phyloP scores from a whole-genome alignment of 2,329 filamentous ascomycete genomes.

The Magnaporthiopsis incrustans region DNA sequence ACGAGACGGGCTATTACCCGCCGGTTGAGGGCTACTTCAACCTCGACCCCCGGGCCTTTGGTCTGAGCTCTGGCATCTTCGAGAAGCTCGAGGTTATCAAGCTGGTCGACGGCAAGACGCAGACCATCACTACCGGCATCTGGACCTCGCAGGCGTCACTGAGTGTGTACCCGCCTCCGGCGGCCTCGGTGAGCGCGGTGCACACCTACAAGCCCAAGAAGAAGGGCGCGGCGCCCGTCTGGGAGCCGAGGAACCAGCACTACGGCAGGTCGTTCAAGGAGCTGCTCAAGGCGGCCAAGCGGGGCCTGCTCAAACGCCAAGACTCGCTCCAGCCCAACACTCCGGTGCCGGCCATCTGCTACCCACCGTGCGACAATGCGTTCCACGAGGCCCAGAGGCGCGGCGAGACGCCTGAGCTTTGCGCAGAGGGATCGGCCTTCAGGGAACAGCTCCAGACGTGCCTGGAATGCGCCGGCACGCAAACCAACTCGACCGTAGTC shows the following conservation, averaged over 20 bases:
- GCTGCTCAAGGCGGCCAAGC: neutral
- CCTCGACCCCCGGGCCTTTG: slow-evolving; percentile 54
- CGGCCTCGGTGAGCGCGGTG: slow-evolving; percentile 8
- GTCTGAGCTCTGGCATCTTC: slow-evolving; percentile 56
- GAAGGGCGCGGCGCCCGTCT: slow-evolving; percentile 7
- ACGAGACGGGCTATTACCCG: slow-evolving; percentile 42
- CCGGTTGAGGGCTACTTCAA: slow-evolving; percentile 53
- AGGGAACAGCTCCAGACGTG: slow-evolving; percentile 27
- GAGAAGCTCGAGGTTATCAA: slow-evolving; percentile 31
- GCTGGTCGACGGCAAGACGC: slow-evolving; percentile 26
- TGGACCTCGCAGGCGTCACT: slow-evolving; percentile 44
- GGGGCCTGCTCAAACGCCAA: slow-evolving; percentile 30
- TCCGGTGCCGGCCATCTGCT: slow-evolving; percentile 37
- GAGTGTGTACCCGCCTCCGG: slow-evolving; percentile 28
- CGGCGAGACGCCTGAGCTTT: slow-evolving; percentile 42
- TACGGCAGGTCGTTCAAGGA: neutral
- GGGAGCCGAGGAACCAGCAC: slow-evolving; percentile 5
- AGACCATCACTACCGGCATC: slow-evolving; percentile 45
- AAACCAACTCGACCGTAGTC: slow-evolving; percentile 19
- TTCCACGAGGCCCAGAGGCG: slow-evolving; percentile 33
- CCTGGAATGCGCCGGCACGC: slow-evolving; percentile 28
- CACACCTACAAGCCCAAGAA: slow-evolving; percentile 12
- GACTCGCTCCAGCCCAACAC: slow-evolving; percentile 21
- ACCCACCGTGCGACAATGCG: slow-evolving; percentile 41
- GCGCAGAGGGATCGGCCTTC: slow-evolving; percentile 35